Evolutionary conservation across 257 asterid genomes (phyloP).

Genomic region (Primulina tabacum): DNA sequence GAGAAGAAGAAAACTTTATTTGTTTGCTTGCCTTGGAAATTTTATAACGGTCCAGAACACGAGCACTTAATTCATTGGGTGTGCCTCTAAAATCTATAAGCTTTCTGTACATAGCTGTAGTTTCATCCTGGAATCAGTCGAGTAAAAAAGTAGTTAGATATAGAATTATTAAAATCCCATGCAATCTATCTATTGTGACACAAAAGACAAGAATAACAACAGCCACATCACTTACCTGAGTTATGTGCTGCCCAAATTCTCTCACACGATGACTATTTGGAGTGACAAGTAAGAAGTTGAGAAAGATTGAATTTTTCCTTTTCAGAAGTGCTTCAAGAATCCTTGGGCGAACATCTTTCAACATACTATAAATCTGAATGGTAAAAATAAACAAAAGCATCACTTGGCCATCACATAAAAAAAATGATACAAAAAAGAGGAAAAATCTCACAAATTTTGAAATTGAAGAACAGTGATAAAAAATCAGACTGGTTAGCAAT

Average conservation of each 20-base stretch:
- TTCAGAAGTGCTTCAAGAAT: constrained; percentile 42
- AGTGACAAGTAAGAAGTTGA: constrained; percentile 69
- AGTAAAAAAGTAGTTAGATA: constrained; percentile 24
- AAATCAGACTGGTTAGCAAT: neutral
- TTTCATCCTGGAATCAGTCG: constrained; percentile 58
- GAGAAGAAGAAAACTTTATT: constrained; percentile 18
- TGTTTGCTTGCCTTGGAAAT: constrained; percentile 72
- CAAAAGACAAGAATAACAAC: constrained; percentile 11
- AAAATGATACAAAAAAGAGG: neutral
- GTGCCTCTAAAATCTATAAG: constrained; percentile 71
- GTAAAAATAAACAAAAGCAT: constrained; percentile 22
- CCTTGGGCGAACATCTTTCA: constrained; percentile 62
- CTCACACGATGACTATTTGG: constrained; percentile 89
- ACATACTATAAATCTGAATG: constrained; percentile 65
- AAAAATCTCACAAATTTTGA: constrained; percentile 8
- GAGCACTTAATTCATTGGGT: constrained; percentile 73
- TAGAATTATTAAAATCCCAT: constrained; percentile 6
- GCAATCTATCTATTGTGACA: neutral
- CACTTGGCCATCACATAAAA: neutral
- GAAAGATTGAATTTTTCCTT: constrained; percentile 59
- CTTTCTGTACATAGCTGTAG: constrained; percentile 63
- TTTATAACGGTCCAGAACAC: constrained; percentile 69
- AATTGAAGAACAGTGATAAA: too few species aligned
- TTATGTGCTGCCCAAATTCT: constrained; percentile 73
- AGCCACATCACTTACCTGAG: constrained; percentile 51